Evolutionary conservation across 768 basidiomycete species (phyloP), one percentile per base, ranked within the genome.

Genomic region (Trametes punicea): DNA sequence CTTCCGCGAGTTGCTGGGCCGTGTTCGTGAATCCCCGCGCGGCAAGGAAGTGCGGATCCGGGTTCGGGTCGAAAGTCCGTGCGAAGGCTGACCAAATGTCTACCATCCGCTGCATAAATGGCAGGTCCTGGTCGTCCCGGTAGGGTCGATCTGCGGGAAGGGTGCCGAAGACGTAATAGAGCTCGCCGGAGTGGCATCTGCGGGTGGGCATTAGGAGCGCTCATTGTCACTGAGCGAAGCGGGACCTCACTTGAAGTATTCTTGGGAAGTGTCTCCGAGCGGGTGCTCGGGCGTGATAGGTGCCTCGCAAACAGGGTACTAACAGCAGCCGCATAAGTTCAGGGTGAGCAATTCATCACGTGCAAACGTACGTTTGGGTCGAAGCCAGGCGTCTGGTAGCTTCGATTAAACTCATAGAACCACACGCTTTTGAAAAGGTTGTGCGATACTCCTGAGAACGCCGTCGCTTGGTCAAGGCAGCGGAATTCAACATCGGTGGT

Each of bases 391-490:
- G 61, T 62, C 58, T 69, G 67, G 46, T 75, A 77, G 53, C 72
- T 75, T 30, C 77, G 64, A 55, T 81, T 77, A 55, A 80, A 81
- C 55, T 78, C 70, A 65, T 80, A 81, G 13, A 73, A 69, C 63
- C 71, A 77, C 6, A 76, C 66, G 10, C 72, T 74, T 20, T 69
- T 66, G 65, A 80, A 77, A 9, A 76, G 64, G 9, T 71, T 65
- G 62, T 80, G 71, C 30, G 71, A 66, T 7, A 74, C 69, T 18
- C 74, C 76, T 1, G 79, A 74, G 31, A 73, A 70, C 6, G 75
- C 74, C 0, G 79, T 79, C 0, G 79, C 79, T 61, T 79, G 77
- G 60, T 81, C 78, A 27, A 81, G 60, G 56, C 79, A 80, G 60
- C 70, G 64, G 65, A 80, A 80, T 60, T 78, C 70, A 6, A 72